These are phyloP conservation scores for Cryphonectria carpinicola DNA, from an alignment of 2,329 filamentous ascomycete species.

Conservation along the genomic window DNA sequence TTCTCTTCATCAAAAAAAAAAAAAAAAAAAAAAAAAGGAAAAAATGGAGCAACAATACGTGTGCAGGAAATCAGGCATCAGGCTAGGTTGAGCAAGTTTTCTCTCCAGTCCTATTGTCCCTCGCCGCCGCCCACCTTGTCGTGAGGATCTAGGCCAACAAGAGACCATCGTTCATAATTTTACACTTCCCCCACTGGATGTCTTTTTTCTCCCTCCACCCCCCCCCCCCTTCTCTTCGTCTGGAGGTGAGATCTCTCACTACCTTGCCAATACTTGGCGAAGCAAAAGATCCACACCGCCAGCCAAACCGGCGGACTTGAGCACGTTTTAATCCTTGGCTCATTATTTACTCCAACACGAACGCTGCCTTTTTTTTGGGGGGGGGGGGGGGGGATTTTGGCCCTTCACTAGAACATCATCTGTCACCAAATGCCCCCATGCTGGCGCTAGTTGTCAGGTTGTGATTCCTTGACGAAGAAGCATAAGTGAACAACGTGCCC, in stretches of 20 bases:
- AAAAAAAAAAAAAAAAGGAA: not conserved
- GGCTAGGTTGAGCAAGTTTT: not conserved
- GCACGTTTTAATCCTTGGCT: constrained; percentile 25
- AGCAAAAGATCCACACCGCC: not conserved
- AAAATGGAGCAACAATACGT: not conserved
- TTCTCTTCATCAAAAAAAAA: not conserved
- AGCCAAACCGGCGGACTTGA: constrained; percentile 19
- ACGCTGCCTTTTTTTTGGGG: not conserved
- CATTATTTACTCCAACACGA: not conserved
- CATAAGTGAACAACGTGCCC: too few species aligned
- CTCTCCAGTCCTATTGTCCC: not conserved
- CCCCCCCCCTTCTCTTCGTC: too few species aligned
- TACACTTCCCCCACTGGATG: not conserved
- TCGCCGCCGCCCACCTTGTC: not conserved
- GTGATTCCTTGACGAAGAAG: not conserved
- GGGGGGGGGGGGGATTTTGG: too few species aligned
- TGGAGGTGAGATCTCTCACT: not conserved
- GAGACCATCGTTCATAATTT: not conserved
- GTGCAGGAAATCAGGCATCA: not conserved
- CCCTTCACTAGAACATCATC: not conserved
- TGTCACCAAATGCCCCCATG: not conserved
- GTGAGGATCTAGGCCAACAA: not conserved
- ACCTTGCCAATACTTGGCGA: constrained; percentile 1
- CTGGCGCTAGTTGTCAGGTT: not conserved
- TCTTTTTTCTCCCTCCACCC: not conserved